Percentiles rank a stretch among this genome's conserved stretches.
Evolutionary conservation across 1,284 basidiomycete species (phyloP).

Genomic region (Porogramme epimiltina): DNA sequence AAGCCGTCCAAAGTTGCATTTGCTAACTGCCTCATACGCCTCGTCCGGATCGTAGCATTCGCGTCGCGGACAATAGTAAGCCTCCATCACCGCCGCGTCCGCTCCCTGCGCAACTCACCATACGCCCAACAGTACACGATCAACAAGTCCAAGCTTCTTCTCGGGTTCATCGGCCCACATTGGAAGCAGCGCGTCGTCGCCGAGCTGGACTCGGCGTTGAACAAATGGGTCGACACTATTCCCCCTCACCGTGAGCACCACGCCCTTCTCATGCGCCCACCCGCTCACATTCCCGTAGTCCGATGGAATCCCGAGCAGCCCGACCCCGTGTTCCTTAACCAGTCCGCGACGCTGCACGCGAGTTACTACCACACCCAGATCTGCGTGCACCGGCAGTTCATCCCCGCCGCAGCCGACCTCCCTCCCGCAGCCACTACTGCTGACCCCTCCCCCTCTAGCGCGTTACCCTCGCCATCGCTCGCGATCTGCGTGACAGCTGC

Average conservation of each 20-base stretch:
- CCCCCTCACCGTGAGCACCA: conserved; percentile 47
- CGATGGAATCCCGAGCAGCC: conserved; percentile 60
- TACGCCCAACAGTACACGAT: conserved; percentile 50
- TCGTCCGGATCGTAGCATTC: conserved; percentile 56
- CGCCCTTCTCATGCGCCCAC: not conserved
- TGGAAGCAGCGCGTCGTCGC: conserved; percentile 57
- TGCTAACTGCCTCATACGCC: conserved; percentile 52
- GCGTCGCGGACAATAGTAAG: conserved; percentile 55
- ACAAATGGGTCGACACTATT: conserved; percentile 62
- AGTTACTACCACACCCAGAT: conserved; percentile 78
- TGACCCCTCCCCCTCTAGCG: not conserved
- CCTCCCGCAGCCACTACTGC: conserved; percentile 26
- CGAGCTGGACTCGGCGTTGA: conserved; percentile 60
- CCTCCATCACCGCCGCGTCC: not conserved
- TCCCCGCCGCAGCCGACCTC: conserved; percentile 64
- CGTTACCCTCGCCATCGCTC: conserved; percentile 63
- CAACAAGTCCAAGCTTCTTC: conserved; percentile 50
- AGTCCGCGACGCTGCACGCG: conserved; percentile 68
- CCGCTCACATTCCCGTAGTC: not conserved
- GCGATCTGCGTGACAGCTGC: conserved; percentile 87
- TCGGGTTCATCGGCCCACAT: conserved; percentile 47
- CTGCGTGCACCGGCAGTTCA: conserved; percentile 81
- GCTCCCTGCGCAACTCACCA: too few species aligned
- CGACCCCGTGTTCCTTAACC: conserved; percentile 60
- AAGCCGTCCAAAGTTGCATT: conserved; percentile 54